Base-by-base conservation (phyloP, 805 yeast genomes). In the Wickerhamomyces tratensis region DNA sequence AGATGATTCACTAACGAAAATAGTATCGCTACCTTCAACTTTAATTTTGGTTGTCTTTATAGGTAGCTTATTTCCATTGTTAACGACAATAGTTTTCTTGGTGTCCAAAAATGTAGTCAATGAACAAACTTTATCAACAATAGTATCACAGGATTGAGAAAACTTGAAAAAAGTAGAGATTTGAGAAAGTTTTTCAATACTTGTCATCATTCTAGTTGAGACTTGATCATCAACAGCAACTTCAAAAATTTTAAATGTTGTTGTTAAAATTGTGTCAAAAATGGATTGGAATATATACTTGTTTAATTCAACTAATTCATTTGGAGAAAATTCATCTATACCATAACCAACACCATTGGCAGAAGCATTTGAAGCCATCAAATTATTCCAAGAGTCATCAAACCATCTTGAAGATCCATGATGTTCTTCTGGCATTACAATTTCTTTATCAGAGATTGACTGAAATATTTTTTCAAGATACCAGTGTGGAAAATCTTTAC, bases 351-450 rank as follows among this genome's bases (percentile, higher is more conserved):
- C 56, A 4, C 59, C 57, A 4, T 63, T 60, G 25, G 61, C 40
- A 0, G 66, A 66, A 3, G 63, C 59, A 20, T 68, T 62, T 1
- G 64, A 58, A 20, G 64, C 63, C 37, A 85, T 74, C 46, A 84
- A 59, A 45, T 82, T 79, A 50, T 81, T 80, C 95, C 95, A 85
- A 14, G 77, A 68, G 54, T 85, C 91, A 56, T 89, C 97, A 61
- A 89, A 91, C 80, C 95, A 83, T 57, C 84, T 87, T 20, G 87
- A 85, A 10, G 88, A 86, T 13, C 91, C 93, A 57, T 87, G 94
- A 52, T 91, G 97, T 55, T 93, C 98, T 54, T 93, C 98, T 0
- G 98, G 98, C 89, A 94, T 86, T 39, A 93, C 86, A 48, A 93
- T 93, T 61, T 93, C 99, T 41, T 83, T 76, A 43, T 82, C 86